A percentile compares a stretch with the other conserved stretches of the same genome.
Evolutionary conservation across 192 early-diverging fungal species (phyloP).

Genomic region (Gonapodya sp.): DNA sequence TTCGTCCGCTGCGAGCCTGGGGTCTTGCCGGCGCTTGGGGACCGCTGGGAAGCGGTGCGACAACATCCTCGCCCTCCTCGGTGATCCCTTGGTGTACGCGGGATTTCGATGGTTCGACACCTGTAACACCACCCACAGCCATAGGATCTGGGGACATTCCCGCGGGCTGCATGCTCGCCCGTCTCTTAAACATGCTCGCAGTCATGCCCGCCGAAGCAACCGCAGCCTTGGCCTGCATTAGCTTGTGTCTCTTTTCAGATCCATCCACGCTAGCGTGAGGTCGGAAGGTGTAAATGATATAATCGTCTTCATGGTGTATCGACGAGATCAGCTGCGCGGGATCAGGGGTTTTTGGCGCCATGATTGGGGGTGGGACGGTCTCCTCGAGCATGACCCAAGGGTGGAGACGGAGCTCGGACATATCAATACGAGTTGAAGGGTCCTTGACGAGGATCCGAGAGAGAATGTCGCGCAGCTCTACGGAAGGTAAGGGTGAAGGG

Average conservation of each 20-base stretch:
- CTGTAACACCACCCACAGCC: neutral
- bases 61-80: neutral
- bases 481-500: neutral
- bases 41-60: neutral
- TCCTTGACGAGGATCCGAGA: constrained; percentile 44
- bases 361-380: constrained; percentile 23
- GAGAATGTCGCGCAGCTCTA: constrained; percentile 37
- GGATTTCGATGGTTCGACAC: neutral
- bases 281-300: constrained; percentile 35
- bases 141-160: neutral
- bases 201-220: neutral
- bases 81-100: neutral
- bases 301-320: constrained; percentile 32
- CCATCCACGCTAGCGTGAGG: constrained; percentile 26
- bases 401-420: constrained; percentile 37
- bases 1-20: neutral
- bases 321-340: constrained; percentile 38
- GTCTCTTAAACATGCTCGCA: neutral
- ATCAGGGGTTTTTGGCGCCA: constrained; percentile 22
- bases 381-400: constrained; percentile 56
- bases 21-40: neutral
- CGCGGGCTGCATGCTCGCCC: neutral
- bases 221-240: neutral
- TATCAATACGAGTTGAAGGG: constrained; percentile 35
- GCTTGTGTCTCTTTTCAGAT: constrained; percentile 14